Percentiles rank a stretch among this genome's conserved stretches.
Conservation (phyloP, 176 grass and related monocot genomes). For the Echinochloa phyllopogon region DNA sequence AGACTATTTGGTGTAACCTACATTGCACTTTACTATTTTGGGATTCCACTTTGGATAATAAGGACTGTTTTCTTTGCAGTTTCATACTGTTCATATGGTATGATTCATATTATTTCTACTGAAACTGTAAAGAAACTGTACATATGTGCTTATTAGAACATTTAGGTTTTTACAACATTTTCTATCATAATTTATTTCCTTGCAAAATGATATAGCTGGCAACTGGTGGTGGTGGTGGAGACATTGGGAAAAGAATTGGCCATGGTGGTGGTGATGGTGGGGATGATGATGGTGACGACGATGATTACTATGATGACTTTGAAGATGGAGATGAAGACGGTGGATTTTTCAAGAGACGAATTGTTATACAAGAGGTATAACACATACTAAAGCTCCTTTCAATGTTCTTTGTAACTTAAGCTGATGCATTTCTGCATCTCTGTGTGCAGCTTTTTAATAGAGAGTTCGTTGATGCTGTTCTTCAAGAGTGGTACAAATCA, state of each 20-base stretch:
- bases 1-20: too few species aligned
- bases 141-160: too few species aligned
- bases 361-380: conserved; percentile 65
- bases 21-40: too few species aligned
- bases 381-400: not conserved
- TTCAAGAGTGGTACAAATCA: conserved; percentile 81
- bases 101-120: too few species aligned
- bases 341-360: conserved; percentile 1
- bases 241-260: conserved; percentile 69
- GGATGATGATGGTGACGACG: too few species aligned
- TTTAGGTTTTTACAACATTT: not conserved
- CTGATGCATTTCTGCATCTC: conserved; percentile 6
- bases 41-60: too few species aligned
- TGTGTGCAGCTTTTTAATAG: conserved; percentile 67
- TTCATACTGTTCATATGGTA: too few species aligned
- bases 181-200: conserved; percentile 4
- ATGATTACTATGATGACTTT: too few species aligned
- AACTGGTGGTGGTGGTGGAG: conserved; percentile 72
- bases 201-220: conserved; percentile 49
- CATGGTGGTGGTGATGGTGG: conserved; percentile 65
- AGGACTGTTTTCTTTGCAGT: too few species aligned
- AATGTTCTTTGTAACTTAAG: not conserved
- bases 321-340: too few species aligned
- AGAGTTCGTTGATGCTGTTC: conserved; percentile 78
- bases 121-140: too few species aligned